phyloP scores from a whole-genome alignment of 495 filamentous ascomycete species.

The Aspergillus asperescens region DNA sequence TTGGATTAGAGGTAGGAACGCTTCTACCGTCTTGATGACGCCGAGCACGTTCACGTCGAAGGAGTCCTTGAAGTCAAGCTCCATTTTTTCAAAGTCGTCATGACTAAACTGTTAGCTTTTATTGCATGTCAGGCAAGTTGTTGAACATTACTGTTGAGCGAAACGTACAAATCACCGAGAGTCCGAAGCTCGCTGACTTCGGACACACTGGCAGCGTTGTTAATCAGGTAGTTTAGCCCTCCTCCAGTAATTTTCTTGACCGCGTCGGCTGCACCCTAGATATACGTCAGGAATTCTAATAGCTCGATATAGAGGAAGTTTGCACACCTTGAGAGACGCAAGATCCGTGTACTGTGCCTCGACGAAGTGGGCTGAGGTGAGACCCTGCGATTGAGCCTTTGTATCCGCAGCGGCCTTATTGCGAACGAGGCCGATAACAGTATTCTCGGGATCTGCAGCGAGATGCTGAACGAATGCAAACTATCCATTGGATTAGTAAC shows the following conservation, averaged over 20 bases:
- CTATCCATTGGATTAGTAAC: not conserved
- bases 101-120: not conserved
- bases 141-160: not conserved
- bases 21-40: not conserved
- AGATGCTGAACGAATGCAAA: not conserved
- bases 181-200: not conserved
- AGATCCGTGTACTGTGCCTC: not conserved
- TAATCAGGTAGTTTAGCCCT: not conserved
- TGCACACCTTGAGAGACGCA: not conserved
- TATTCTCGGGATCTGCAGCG: not conserved
- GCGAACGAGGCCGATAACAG: not conserved
- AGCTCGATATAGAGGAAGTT: not conserved
- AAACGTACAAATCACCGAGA: not conserved
- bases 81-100: not conserved
- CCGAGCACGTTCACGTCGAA: not conserved
- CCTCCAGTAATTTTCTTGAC: not conserved
- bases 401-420: not conserved
- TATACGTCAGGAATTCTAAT: not conserved
- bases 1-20: not conserved
- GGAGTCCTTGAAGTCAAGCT: not conserved
- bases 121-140: not conserved
- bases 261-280: not conserved
- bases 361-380: not conserved
- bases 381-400: not conserved
- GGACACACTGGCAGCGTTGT: not conserved